Conservation (phyloP, 768 basidiomycete genomes). For the Auriculariales sp. region DNA sequence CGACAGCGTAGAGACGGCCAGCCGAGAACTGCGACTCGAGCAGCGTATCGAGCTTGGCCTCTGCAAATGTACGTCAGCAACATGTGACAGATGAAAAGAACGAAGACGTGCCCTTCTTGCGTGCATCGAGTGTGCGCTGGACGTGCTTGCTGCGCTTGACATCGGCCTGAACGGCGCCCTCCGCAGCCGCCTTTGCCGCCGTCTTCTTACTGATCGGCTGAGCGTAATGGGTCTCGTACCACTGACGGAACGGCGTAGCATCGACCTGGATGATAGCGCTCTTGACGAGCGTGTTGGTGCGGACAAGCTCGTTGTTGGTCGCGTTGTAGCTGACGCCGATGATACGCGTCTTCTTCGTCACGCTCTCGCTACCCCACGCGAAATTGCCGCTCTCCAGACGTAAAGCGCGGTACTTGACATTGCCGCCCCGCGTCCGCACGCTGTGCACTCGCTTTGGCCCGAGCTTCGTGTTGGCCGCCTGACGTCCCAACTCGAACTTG, state of each 20-base stretch:
- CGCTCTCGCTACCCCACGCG: slow-evolving; percentile 93
- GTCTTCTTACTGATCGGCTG: slow-evolving; percentile 82
- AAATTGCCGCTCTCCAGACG: slow-evolving; percentile 96
- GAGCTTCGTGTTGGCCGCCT: slow-evolving; percentile 93
- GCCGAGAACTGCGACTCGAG: slow-evolving; percentile 85
- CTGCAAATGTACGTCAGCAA: slow-evolving; percentile 20
- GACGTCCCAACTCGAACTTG: slow-evolving; percentile 99
- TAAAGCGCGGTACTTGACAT: slow-evolving; percentile 88
- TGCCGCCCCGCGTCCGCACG: slow-evolving; percentile 92
- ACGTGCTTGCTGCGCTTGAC: slow-evolving; percentile 85
- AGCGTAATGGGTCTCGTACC: slow-evolving; percentile 97
- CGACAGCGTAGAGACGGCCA: slow-evolving; percentile 87
- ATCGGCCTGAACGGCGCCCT: slow-evolving; percentile 29
- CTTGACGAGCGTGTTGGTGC: slow-evolving; percentile 98
- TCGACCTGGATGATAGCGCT: slow-evolving; percentile 93
- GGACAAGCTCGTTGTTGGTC: slow-evolving; percentile 99
- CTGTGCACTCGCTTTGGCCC: slow-evolving; percentile 90
- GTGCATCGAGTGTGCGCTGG: slow-evolving; percentile 74
- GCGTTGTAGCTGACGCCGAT: slow-evolving; percentile 97
- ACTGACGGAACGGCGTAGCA: slow-evolving; percentile 97
- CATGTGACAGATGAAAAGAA: neutral
- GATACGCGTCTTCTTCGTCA: slow-evolving; percentile 90
- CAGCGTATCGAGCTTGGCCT: slow-evolving; percentile 81
- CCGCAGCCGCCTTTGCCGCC: slow-evolving; percentile 43
- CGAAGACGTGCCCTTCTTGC: slow-evolving; percentile 68